These are phyloP conservation scores for Calcarisporium arbuscula DNA, from an alignment of 2,329 filamentous ascomycete species.

Conservation along the genomic window DNA sequence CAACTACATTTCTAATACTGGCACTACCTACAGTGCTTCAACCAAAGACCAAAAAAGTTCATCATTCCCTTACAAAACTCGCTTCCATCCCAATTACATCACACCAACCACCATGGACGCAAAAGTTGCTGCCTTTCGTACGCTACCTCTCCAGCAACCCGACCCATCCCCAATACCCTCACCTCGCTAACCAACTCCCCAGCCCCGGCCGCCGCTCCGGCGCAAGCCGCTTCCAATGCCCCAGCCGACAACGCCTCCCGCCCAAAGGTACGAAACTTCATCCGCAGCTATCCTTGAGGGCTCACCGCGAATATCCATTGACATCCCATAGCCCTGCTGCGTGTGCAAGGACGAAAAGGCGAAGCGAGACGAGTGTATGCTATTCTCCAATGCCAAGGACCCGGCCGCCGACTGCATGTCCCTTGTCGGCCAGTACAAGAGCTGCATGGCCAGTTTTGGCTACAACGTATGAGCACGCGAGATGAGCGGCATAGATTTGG, in stretches of 20 bases:
- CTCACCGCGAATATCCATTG: no score
- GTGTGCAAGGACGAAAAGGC: conserved; percentile 96
- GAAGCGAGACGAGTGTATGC: conserved; percentile 94
- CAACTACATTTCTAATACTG: no score
- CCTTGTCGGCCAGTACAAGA: conserved; percentile 78
- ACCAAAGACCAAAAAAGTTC: no score
- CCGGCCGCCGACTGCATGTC: conserved; percentile 78
- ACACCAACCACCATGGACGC: conserved; percentile 26
- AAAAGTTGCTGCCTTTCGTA: conserved; percentile 21
- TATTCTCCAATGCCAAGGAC: conserved; percentile 81
- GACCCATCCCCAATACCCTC: conserved; percentile 1
- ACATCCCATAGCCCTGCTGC: conserved; percentile 92
- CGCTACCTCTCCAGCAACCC: conserved; percentile 3
- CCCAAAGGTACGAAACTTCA: conserved; percentile 43
- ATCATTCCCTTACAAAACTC: no score
- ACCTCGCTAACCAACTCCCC: conserved; percentile 6
- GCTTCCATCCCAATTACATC: no score
- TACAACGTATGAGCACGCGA: conserved; percentile 58
- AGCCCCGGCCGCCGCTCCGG: conserved; percentile 17
- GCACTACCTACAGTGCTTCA: no score
- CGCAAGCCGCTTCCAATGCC: conserved; percentile 19
- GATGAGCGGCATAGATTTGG: no score
- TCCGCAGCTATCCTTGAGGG: no score
- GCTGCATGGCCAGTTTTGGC: conserved; percentile 88
- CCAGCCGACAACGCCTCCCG: conserved; percentile 28